A percentile compares a stretch with the other conserved stretches of the same genome.
These are phyloP conservation scores for Melanopsichium pennsylvanicum DNA, from an alignment of 1,284 basidiomycete genomes.

Conservation along the genomic window DNA sequence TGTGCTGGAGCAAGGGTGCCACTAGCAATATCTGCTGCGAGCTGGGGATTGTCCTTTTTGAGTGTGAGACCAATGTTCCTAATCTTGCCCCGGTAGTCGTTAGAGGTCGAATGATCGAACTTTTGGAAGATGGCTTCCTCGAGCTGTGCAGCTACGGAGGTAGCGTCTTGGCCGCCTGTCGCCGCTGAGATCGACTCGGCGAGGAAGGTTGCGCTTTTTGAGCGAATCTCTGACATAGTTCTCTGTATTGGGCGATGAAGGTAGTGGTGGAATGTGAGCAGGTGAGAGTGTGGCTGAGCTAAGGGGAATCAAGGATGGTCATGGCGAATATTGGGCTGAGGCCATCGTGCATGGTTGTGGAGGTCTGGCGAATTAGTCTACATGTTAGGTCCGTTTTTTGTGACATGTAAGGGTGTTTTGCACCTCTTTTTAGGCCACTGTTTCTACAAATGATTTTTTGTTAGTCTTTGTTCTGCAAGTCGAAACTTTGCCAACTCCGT, in stretches of 20 bases:
- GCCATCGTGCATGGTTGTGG: no score
- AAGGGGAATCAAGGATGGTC: no score
- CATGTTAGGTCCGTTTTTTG: no score
- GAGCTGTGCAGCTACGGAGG: constrained; percentile 18
- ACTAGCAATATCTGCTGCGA: constrained; percentile 15
- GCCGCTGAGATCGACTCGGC: constrained; percentile 29
- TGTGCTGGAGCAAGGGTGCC: constrained; percentile 9
- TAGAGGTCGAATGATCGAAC: constrained; percentile 25
- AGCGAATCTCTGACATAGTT: constrained; percentile 34
- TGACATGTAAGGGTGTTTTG: no score
- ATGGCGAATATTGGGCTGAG: no score
- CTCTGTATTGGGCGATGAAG: background rate
- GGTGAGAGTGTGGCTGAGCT: background rate
- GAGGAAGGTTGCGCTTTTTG: constrained; percentile 32
- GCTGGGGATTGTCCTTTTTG: constrained; percentile 43
- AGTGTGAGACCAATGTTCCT: constrained; percentile 35
- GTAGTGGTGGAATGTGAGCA: background rate
- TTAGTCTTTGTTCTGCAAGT: no score
- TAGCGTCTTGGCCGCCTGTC: constrained; percentile 14
- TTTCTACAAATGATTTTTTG: no score
- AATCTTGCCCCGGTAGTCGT: constrained; percentile 38
- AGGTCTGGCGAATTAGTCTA: no score
- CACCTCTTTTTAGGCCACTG: no score
- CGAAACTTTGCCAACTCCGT: no score
- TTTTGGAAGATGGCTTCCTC: constrained; percentile 34